A percentile compares a stretch with the other conserved stretches of the same genome.
Conservation (phyloP, 371 early-diverging fungal genomes). For the Circinella minor region DNA sequence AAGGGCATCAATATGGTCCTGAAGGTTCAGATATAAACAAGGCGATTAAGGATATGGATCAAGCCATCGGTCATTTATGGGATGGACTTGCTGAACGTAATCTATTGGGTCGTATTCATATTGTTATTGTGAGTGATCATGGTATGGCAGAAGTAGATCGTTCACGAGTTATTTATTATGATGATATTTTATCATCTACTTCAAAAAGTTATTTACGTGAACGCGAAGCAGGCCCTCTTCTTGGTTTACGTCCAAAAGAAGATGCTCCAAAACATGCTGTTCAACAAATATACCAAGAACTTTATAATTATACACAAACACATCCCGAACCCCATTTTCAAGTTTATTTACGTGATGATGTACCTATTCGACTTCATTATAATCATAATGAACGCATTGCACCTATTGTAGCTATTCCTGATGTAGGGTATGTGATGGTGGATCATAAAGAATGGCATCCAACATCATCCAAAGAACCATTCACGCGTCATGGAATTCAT, state of each 20-base stretch:
- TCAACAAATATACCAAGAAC: conserved; percentile 39
- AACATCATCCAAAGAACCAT: conserved; percentile 6
- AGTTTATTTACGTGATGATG: conserved; percentile 63
- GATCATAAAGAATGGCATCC: conserved; percentile 29
- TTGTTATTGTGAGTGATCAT: conserved; percentile 90
- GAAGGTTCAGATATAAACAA: conserved; percentile 57
- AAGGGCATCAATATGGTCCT: conserved; percentile 83
- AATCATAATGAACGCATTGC: conserved; percentile 64
- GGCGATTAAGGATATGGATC: conserved; percentile 68
- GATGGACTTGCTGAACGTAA: conserved; percentile 57
- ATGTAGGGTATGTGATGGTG: conserved; percentile 59
- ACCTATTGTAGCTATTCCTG: conserved; percentile 75
- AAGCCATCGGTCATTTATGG: conserved; percentile 64
- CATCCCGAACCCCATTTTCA: conserved; percentile 53
- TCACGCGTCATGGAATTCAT: conserved; percentile 68
- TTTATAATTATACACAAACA: conserved; percentile 38
- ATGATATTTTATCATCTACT: conserved; percentile 55
- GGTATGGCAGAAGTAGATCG: conserved; percentile 78
- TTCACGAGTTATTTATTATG: conserved; percentile 69
- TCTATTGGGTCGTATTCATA: conserved; percentile 68
- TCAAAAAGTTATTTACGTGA: conserved; percentile 28
- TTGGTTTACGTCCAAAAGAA: conserved; percentile 54
- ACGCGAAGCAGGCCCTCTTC: conserved; percentile 39
- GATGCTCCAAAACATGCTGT: conserved; percentile 37
- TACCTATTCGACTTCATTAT: conserved; percentile 72